Evolutionary conservation across 2,329 filamentous ascomycete genomes (phyloP), one percentile per base, ranked within the genome.

Genomic region (Anthostomella pinea): DNA sequence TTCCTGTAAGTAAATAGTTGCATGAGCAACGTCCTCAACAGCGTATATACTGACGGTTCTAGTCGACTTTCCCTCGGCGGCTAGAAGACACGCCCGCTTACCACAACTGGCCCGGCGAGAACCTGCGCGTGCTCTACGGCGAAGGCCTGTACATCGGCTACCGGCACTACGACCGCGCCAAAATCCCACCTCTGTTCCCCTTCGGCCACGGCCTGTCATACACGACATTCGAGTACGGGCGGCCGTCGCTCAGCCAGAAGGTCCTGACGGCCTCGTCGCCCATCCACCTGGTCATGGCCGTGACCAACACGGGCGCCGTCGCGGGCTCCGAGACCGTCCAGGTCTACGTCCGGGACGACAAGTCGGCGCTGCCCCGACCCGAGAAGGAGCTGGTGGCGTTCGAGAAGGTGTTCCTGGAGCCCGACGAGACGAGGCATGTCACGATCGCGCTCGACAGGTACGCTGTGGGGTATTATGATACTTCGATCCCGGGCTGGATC

Each of bases 131-230:
- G 0, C 59, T 82, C 1, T 88, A 88, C 54, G 82, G 81, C 34
- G 85, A 89, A 59, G 83, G 81, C 10, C 63, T 88, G 9, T 85
- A 80, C 61, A 75, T 88, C 36, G 85, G 85, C 3, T 88, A 89
- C 62, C 67, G 78, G 13, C 81, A 85, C 61, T 87, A 85, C 58
- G 83, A 89, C 51, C 75, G 75, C 14, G 64, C 69, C 9, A 67
- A 68, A 17, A 71, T 81, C 32, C 63, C 69, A 5, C 79, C 81
- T 0, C 68, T 84, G 0, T 88, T 87, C 62, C 71, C 81, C 18
- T 88, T 88, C 47, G 85, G 85, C 8, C 82, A 86, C 56, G 84
- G 85, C 2, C 69, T 88, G 6, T 84, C 81, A 0, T 89, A 88
- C 59, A 87, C 83, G 0, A 73, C 65, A 0, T 88, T 88, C 56